Percentiles rank a stretch among this genome's conserved stretches.
Evolutionary conservation across 2,329 filamentous ascomycete genomes (phyloP).

Genomic region (Aspergillus japonicus): DNA sequence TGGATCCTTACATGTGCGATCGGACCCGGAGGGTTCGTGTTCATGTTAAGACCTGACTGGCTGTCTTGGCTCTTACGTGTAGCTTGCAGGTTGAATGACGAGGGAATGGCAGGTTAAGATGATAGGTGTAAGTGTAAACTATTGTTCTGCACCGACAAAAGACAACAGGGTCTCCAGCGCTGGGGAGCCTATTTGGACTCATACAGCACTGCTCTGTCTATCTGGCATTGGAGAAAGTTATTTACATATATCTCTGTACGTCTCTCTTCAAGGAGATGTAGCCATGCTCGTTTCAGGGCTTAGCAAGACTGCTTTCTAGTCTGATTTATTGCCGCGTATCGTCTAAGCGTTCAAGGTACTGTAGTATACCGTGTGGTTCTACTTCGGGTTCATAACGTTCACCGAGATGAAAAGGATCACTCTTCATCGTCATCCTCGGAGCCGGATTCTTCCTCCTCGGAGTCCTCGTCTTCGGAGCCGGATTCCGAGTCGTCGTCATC

Average conservation of each 20-base stretch:
- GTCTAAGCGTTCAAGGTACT: not conserved
- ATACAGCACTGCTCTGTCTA: too few relatives aligned
- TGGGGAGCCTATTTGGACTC: too few relatives aligned
- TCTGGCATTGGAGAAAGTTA: too few relatives aligned
- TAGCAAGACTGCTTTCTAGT: not conserved
- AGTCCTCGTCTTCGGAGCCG: conserved; percentile 51
- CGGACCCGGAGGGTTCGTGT: not conserved
- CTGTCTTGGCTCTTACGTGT: not conserved
- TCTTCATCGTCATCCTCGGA: conserved; percentile 35
- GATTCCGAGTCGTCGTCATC: conserved; percentile 47
- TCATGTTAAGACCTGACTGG: not conserved
- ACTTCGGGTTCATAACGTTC: not conserved
- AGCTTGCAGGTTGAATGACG: too few relatives aligned
- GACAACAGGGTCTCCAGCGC: too few relatives aligned
- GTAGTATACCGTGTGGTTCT: not conserved
- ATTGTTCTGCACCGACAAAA: too few relatives aligned
- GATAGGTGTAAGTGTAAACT: too few relatives aligned
- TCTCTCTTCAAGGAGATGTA: too few relatives aligned
- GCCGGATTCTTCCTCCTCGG: conserved; percentile 42
- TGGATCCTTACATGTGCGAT: not conserved
- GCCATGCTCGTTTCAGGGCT: not conserved
- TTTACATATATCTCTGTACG: too few relatives aligned
- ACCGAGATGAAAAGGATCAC: conserved; percentile 16
- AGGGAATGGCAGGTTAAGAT: too few relatives aligned
- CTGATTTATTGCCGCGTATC: not conserved